phyloP scores from a whole-genome alignment of 148 eudicot genomes.

The Talinum fruticosum region DNA sequence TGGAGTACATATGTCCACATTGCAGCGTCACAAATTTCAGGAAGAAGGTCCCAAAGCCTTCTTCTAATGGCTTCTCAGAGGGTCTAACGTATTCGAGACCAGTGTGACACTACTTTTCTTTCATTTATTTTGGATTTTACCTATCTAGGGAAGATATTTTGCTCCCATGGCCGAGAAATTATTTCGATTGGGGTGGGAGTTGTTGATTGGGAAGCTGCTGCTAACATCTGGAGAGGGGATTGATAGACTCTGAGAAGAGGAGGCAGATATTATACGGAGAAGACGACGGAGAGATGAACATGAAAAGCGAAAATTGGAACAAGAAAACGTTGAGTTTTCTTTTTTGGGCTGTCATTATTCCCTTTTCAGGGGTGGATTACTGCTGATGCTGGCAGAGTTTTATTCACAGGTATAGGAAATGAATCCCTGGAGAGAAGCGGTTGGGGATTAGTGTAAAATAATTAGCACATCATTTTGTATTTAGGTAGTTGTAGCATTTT shows the following conservation, averaged over 20 bases:
- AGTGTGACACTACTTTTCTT: slow-evolving; percentile 24
- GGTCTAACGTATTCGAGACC: slow-evolving; percentile 30
- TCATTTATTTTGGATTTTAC: slow-evolving; percentile 14
- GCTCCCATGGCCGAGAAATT: slow-evolving; percentile 23
- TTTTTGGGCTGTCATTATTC: not conserved
- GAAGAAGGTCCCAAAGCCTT: slow-evolving; percentile 70
- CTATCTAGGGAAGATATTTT: slow-evolving; percentile 18
- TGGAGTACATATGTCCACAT: slow-evolving; percentile 96
- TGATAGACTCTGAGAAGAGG: not conserved
- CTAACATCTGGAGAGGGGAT: slow-evolving; percentile 13
- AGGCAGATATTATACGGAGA: slow-evolving; percentile 10
- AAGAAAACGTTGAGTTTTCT: not conserved
- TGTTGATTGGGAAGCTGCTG: slow-evolving; percentile 15
- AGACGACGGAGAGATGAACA: not conserved
- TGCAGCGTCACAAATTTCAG: slow-evolving; percentile 86
- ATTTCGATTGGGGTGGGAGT: slow-evolving; percentile 3
- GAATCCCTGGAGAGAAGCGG: not conserved
- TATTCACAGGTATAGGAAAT: slow-evolving; percentile 20
- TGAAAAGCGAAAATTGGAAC: not conserved
- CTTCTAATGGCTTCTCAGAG: slow-evolving; percentile 71
- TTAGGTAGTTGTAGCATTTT: slow-evolving; percentile 30
- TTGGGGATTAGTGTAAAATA: slow-evolving; percentile 26
- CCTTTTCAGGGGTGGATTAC: slow-evolving; percentile 3
- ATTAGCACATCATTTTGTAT: slow-evolving; percentile 28
- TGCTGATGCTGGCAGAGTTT: not conserved